phyloP scores from a whole-genome alignment of 495 filamentous ascomycete genomes.

The Choiromyces venosus region DNA sequence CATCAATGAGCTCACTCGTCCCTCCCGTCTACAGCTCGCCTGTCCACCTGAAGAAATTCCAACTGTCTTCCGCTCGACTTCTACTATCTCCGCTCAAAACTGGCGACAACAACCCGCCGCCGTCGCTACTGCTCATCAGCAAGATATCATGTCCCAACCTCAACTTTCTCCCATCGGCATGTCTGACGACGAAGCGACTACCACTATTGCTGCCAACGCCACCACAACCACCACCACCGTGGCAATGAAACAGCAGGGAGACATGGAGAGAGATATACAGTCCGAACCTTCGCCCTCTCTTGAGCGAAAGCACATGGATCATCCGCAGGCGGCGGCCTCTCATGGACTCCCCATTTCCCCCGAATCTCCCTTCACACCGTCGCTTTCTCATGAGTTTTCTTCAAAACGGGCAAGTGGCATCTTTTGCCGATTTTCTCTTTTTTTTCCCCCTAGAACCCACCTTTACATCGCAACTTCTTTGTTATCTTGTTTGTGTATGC shows the following conservation, averaged over 20 bases:
- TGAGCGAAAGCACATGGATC: slow-evolving; percentile 24
- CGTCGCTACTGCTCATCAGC: background rate
- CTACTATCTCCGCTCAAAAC: slow-evolving; percentile 17
- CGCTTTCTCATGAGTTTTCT: slow-evolving; percentile 34
- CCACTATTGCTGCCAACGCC: slow-evolving; percentile 15
- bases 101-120: slow-evolving; percentile 19
- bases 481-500: background rate
- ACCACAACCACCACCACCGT: slow-evolving; percentile 22
- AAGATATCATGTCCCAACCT: slow-evolving; percentile 28
- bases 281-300: slow-evolving; percentile 34
- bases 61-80: slow-evolving; percentile 26
- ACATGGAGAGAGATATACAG: slow-evolving; percentile 22
- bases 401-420: slow-evolving; percentile 33
- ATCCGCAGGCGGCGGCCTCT: slow-evolving; percentile 23
- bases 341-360: slow-evolving; percentile 31
- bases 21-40: slow-evolving; percentile 34
- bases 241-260: slow-evolving; percentile 9
- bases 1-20: slow-evolving; percentile 27
- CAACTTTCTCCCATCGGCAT: slow-evolving; percentile 23
- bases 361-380: slow-evolving; percentile 36
- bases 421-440: background rate
- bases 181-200: slow-evolving; percentile 25
- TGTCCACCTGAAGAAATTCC: slow-evolving; percentile 36
- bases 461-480: background rate
- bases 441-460: background rate